Evolutionary conservation across 1,284 basidiomycete genomes (phyloP).

Genomic region (Apiotrichum mycotoxinovorans): DNA sequence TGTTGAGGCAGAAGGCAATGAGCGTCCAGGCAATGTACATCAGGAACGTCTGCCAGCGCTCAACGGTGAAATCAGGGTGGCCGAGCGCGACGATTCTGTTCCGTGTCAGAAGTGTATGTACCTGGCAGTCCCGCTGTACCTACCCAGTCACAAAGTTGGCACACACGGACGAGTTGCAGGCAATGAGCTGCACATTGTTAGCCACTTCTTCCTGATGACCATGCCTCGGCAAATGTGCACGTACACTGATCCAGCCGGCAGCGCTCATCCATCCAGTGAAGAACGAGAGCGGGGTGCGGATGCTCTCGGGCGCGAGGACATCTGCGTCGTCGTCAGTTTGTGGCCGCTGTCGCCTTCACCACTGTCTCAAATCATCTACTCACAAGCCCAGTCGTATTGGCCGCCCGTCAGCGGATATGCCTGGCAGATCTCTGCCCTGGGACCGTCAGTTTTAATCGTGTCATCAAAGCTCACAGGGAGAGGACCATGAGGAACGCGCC

Average conservation of each 20-base stretch:
- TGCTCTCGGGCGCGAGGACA: conserved; percentile 27
- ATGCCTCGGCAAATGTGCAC: background rate
- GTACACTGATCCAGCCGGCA: conserved; percentile 24
- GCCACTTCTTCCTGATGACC: too few relatives aligned
- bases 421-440: conserved; percentile 16
- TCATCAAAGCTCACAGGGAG: conserved; percentile 27
- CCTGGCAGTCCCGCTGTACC: conserved; percentile 2
- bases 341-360: too few relatives aligned
- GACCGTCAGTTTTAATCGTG: background rate
- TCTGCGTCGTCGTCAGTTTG: background rate
- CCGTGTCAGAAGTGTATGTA: too few relatives aligned
- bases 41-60: conserved; percentile 8
- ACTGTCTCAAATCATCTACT: background rate
- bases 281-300: conserved; percentile 26
- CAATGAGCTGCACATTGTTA: conserved; percentile 19
- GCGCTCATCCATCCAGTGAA: conserved; percentile 19
- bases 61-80: background rate
- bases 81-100: conserved; percentile 37
- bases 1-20: conserved; percentile 9
- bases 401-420: conserved; percentile 31
- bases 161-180: conserved; percentile 16
- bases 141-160: conserved; percentile 33
- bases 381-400: conserved; percentile 43
- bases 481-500: conserved; percentile 33
- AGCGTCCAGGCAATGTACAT: conserved; percentile 7